Conservation (phyloP, 345 rosid species). For the Brassica carinata region DNA sequence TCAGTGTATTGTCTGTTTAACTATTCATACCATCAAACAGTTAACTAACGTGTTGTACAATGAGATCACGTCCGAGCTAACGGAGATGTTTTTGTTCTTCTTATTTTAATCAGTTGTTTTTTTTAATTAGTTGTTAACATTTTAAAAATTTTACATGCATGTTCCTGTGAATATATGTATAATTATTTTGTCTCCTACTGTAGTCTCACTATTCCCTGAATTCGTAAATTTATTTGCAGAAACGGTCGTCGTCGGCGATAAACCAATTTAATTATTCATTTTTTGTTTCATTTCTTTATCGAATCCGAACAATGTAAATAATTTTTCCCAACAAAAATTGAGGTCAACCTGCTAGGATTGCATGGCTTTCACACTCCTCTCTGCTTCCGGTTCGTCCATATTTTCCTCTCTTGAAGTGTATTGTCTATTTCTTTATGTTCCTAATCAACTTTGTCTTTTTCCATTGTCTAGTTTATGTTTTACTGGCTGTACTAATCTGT, state of each 20-base stretch:
- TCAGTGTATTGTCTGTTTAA: neutral
- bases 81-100: neutral
- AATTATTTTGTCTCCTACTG: neutral
- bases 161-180: neutral
- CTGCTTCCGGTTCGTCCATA: neutral
- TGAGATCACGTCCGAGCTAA: constrained; percentile 4
- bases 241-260: neutral
- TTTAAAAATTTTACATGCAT: neutral
- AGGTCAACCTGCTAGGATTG: neutral
- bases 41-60: neutral
- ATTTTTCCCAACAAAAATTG: too few relatives aligned
- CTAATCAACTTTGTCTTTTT: too few relatives aligned
- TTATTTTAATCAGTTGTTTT: neutral
- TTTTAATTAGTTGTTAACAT: neutral
- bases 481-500: neutral
- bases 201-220: neutral
- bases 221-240: neutral
- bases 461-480: neutral
- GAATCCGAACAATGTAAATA: too few relatives aligned
- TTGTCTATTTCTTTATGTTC: neutral
- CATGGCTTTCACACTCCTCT: neutral
- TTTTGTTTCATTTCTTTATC: too few relatives aligned
- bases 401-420: neutral
- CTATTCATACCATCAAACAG: neutral
- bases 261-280: neutral